Evolutionary conservation across 371 early-diverging fungal species (phyloP).

Genomic region (Blakeslea trispora): DNA sequence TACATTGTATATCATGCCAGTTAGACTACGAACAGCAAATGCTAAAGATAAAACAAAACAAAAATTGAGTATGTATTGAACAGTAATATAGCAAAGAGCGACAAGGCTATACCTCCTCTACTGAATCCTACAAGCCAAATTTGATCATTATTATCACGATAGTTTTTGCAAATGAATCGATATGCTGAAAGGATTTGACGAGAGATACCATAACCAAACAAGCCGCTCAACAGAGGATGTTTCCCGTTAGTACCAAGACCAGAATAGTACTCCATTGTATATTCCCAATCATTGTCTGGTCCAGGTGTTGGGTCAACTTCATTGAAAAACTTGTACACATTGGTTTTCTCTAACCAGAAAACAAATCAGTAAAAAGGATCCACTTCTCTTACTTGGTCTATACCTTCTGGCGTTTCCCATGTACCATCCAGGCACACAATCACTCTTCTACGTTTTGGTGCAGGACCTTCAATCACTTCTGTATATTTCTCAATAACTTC

Average conservation of each 20-base stretch:
- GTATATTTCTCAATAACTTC: neutral
- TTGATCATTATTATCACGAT: slow-evolving; percentile 30
- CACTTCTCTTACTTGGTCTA: neutral
- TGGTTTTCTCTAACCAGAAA: slow-evolving; percentile 30
- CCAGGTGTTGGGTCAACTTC: neutral
- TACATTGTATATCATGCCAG: slow-evolving; percentile 45
- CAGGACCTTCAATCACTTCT: neutral
- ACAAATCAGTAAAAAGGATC: neutral
- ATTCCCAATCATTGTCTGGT: slow-evolving; percentile 21
- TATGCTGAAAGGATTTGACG: slow-evolving; percentile 37
- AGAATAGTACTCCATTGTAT: slow-evolving; percentile 26
- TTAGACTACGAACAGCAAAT: slow-evolving; percentile 40
- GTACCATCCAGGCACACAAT: slow-evolving; percentile 46
- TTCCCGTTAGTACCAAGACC: slow-evolving; percentile 29
- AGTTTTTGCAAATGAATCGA: slow-evolving; percentile 26
- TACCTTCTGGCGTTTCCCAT: slow-evolving; percentile 45
- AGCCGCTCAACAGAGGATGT: slow-evolving; percentile 28
- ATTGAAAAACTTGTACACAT: slow-evolving; percentile 29
- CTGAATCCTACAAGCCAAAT: slow-evolving; percentile 42
- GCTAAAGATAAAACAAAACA: slow-evolving; percentile 14
- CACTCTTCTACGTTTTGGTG: slow-evolving; percentile 22
- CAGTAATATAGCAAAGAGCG: neutral
- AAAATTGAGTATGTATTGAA: neutral
- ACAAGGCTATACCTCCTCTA: slow-evolving; percentile 34
- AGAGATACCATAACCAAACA: slow-evolving; percentile 41